Percentiles rank a stretch among this genome's conserved stretches.
Conservation (phyloP, 352 stramenopile species). For the Thalassiosira mediterranea region DNA sequence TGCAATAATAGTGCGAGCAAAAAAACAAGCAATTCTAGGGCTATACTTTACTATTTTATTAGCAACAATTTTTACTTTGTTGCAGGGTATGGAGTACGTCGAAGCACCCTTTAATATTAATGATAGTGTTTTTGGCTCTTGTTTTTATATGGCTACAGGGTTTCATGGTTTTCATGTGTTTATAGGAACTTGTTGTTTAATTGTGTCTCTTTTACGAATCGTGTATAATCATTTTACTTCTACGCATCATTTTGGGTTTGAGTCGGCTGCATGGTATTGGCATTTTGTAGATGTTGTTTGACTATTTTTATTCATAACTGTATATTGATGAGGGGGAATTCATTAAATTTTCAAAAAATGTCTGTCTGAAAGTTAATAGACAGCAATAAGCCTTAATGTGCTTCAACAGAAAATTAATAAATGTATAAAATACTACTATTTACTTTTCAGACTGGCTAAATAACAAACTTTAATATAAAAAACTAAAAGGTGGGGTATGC, state of each 20-base stretch:
- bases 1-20: conserved; percentile 55
- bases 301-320: conserved; percentile 35
- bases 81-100: conserved; percentile 70
- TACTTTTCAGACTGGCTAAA: too few relatives aligned
- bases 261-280: conserved; percentile 63
- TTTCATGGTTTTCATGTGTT: conserved; percentile 80
- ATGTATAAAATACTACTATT: too few relatives aligned
- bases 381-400: too few relatives aligned
- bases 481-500: too few relatives aligned
- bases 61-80: conserved; percentile 70
- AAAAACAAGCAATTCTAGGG: conserved; percentile 61
- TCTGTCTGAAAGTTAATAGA: too few relatives aligned
- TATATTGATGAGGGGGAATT: conserved; percentile 32
- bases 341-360: conserved; percentile 22
- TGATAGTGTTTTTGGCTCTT: conserved; percentile 77
- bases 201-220: conserved; percentile 57
- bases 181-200: conserved; percentile 68
- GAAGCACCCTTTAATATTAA: conserved; percentile 70
- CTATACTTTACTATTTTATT: conserved; percentile 67
- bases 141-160: conserved; percentile 75
- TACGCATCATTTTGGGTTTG: conserved; percentile 72
- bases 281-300: conserved; percentile 49
- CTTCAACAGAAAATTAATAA: too few relatives aligned
- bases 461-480: too few relatives aligned
- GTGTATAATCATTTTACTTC: conserved; percentile 63